Evolutionary conservation across 768 basidiomycete species (phyloP).

Genomic region (Boletellus emodensis): DNA sequence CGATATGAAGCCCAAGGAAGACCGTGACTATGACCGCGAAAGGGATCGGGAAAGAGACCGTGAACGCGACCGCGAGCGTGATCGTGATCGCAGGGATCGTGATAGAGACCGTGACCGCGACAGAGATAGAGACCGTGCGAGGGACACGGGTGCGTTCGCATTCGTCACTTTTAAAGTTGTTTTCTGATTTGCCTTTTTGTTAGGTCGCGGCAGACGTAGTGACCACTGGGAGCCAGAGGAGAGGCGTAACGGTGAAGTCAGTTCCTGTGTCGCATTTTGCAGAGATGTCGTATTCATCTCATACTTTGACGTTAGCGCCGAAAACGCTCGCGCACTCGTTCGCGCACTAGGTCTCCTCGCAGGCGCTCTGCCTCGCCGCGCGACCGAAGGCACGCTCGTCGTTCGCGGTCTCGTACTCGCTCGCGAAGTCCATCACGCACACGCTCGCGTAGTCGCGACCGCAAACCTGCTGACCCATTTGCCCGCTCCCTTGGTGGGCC

Average conservation of each 20-base stretch:
- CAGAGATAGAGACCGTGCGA: slow-evolving; percentile 43
- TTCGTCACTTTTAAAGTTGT: neutral
- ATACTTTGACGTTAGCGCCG: slow-evolving; percentile 44
- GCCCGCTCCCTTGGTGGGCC: slow-evolving; percentile 81
- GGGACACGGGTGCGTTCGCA: slow-evolving; percentile 52
- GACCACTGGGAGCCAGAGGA: slow-evolving; percentile 89
- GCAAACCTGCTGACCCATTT: slow-evolving; percentile 60
- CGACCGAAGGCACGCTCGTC: slow-evolving; percentile 49
- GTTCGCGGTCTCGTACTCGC: slow-evolving; percentile 63
- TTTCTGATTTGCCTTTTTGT: neutral
- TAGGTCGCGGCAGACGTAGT: slow-evolving; percentile 45
- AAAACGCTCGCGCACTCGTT: slow-evolving; percentile 63
- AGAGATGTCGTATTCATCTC: neutral
- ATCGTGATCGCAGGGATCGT: slow-evolving; percentile 34
- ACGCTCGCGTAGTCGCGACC: slow-evolving; percentile 54
- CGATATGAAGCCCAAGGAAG: slow-evolving; percentile 78
- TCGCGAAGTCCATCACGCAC: slow-evolving; percentile 49
- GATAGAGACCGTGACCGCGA: slow-evolving; percentile 39
- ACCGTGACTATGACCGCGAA: slow-evolving; percentile 60
- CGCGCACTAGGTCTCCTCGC: slow-evolving; percentile 62
- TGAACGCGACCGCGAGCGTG: slow-evolving; percentile 34
- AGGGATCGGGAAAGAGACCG: slow-evolving; percentile 43
- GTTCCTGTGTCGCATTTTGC: slow-evolving; percentile 18
- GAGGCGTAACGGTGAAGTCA: slow-evolving; percentile 67
- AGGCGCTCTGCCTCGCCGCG: slow-evolving; percentile 66